phyloP scores from a whole-genome alignment of 2,329 filamentous ascomycete genomes.

The Diplocarpon mali region DNA sequence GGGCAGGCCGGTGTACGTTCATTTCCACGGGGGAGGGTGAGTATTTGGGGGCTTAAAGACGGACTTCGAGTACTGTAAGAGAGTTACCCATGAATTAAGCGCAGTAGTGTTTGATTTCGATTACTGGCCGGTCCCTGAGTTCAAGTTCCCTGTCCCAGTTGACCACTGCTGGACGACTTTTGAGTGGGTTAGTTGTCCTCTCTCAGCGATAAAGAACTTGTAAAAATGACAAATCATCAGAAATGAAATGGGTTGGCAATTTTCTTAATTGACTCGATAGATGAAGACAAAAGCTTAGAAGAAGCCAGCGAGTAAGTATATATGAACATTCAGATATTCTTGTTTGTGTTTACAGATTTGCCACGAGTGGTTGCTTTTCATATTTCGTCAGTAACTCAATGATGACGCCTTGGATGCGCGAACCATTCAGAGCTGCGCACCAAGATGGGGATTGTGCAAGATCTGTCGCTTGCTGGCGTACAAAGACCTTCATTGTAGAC shows the following conservation, averaged over 20 bases:
- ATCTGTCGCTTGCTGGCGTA: background rate
- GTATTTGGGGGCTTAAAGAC: slow-evolving; percentile 31
- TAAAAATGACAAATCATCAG: no score
- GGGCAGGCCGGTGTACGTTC: slow-evolving; percentile 30
- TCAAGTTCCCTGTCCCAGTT: slow-evolving; percentile 34
- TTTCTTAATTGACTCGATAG: no score
- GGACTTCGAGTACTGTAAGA: slow-evolving; percentile 33
- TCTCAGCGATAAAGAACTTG: slow-evolving; percentile 12
- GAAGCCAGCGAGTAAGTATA: no score
- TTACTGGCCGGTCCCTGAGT: slow-evolving; percentile 34
- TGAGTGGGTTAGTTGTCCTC: slow-evolving; percentile 27
- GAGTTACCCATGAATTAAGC: slow-evolving; percentile 29
- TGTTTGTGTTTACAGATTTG: no score
- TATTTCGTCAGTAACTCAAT: background rate
- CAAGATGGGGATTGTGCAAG: background rate
- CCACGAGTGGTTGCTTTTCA: slow-evolving; percentile 3
- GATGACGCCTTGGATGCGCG: slow-evolving; percentile 2
- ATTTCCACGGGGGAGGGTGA: slow-evolving; percentile 28
- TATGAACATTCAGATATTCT: no score
- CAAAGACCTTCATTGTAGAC: background rate
- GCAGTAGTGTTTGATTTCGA: slow-evolving; percentile 34
- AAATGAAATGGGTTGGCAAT: no score
- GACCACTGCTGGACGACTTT: slow-evolving; percentile 35
- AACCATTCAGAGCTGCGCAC: background rate
- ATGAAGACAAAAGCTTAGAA: no score